These are phyloP conservation scores for Thermothielavioides terrestris DNA, from an alignment of 495 filamentous ascomycete genomes.

Conservation along the genomic window DNA sequence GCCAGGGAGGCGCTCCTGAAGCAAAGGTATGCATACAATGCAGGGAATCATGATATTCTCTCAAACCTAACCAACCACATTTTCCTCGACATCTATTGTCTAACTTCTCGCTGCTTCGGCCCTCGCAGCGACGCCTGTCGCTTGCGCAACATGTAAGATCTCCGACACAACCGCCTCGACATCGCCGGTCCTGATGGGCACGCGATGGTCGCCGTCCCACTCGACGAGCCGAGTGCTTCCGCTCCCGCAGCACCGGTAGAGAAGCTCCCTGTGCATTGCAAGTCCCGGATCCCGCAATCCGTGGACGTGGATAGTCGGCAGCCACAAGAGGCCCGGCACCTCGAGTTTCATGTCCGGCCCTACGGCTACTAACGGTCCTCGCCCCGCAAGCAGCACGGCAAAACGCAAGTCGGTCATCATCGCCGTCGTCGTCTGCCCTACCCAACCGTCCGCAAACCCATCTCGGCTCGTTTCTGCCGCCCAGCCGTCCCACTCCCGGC, in stretches of 20 bases:
- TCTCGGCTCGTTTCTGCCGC: too few species aligned
- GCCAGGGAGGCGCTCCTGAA: too few species aligned
- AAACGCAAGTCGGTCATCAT: slow-evolving; percentile 21
- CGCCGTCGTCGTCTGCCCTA: too few species aligned
- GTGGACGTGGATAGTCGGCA: slow-evolving; percentile 59
- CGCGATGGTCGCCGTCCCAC: slow-evolving; percentile 54
- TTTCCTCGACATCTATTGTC: too few species aligned
- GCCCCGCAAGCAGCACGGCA: slow-evolving; percentile 47
- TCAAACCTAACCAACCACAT: too few species aligned
- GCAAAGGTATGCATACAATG: too few species aligned
- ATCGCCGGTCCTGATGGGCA: slow-evolving; percentile 49
- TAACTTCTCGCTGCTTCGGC: too few species aligned
- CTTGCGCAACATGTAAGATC: slow-evolving; percentile 36
- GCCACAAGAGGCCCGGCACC: neutral
- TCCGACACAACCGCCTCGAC: slow-evolving; percentile 40
- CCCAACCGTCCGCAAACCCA: too few species aligned
- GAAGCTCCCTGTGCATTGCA: slow-evolving; percentile 42
- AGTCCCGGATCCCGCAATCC: slow-evolving; percentile 49
- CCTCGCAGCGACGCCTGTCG: neutral
- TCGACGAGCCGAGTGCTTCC: slow-evolving; percentile 41
- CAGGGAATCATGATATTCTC: too few species aligned
- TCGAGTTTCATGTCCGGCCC: too few species aligned
- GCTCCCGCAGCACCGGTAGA: slow-evolving; percentile 41
- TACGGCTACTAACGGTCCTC: slow-evolving; percentile 40
- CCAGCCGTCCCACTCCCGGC: slow-evolving; percentile 2